These are phyloP conservation scores for Alnus glutinosa DNA, from an alignment of 306 rosid genomes.

Conservation along the genomic window DNA sequence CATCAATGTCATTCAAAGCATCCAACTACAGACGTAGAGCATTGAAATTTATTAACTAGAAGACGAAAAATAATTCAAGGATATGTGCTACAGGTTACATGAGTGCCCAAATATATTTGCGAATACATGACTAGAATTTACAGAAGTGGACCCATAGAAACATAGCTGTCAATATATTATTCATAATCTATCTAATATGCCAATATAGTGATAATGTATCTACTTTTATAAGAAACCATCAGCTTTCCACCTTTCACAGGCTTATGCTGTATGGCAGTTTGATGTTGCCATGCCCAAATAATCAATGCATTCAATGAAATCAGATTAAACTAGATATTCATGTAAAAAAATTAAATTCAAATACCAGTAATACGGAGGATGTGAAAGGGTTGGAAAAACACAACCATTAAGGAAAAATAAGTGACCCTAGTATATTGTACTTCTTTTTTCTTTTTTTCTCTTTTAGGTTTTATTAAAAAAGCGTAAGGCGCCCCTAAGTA, in stretches of 20 bases:
- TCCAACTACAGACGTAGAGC: neutral
- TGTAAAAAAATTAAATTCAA: neutral
- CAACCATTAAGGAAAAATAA: neutral
- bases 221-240: neutral
- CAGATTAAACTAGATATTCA: conserved; percentile 1
- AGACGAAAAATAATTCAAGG: neutral
- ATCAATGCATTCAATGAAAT: neutral
- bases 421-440: conserved; percentile 17
- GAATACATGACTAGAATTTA: neutral
- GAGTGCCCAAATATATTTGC: neutral
- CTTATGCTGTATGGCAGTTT: too few species aligned
- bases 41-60: neutral
- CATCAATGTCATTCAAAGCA: neutral
- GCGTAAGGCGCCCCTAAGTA: too few species aligned
- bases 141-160: neutral
- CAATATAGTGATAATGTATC: neutral
- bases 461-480: too few species aligned
- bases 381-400: neutral
- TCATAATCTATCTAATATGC: neutral
- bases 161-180: neutral
- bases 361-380: neutral
- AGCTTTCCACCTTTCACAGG: neutral
- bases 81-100: neutral
- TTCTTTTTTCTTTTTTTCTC: too few species aligned
- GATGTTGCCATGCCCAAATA: neutral